Evolutionary conservation across 495 filamentous ascomycete genomes (phyloP), one percentile per base, ranked within the genome.

Genomic region (Tuber microsphaerosporum): DNA sequence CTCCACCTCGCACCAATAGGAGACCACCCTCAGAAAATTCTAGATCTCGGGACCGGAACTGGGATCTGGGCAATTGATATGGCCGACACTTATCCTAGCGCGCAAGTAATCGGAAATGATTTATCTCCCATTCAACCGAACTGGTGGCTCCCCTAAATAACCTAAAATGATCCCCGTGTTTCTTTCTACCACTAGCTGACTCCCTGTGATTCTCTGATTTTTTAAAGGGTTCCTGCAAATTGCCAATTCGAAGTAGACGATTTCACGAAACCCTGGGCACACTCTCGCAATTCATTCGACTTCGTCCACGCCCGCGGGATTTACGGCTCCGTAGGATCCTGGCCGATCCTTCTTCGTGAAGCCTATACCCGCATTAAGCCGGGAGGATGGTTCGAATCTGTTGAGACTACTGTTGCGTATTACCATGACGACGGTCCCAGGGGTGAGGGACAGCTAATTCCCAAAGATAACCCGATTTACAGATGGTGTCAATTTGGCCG

Each of bases 31-130:
- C 86, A 91, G 74, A 88, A 88, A 73, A 87, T 91, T 34, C 85
- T 92, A 16, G 91, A 93, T 77, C 80, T 92, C 51, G 91, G 91
- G 68, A 92, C 90, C 1, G 91, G 91, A 16, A 83, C 81, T 37
- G 77, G 80, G 31, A 81, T 85, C n/a, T 89, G 88, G 87, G 86
- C 86, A n/a, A 86, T 86, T 26, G 86, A 86, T 48, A 83, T 89
- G 80, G 89, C 85, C 34, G 86, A 88, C 77, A 72, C 77, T 73
- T 87, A 85, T 61, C 86, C 87, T 6, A 75, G 81, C 17, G 83
- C 87, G 12, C 68, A 82, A 69, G 81, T 88, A 74, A 87, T 86
- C 70, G 90, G 91, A 69, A 89, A 88, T 22, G 90, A 92, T 77
- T 85, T 92, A 16, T 89, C 88, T 0, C 88, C 89, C 9, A 86